Evolutionary conservation across 1,284 basidiomycete species (phyloP).

Genomic region (Cutaneotrichosporon cavernicola): DNA sequence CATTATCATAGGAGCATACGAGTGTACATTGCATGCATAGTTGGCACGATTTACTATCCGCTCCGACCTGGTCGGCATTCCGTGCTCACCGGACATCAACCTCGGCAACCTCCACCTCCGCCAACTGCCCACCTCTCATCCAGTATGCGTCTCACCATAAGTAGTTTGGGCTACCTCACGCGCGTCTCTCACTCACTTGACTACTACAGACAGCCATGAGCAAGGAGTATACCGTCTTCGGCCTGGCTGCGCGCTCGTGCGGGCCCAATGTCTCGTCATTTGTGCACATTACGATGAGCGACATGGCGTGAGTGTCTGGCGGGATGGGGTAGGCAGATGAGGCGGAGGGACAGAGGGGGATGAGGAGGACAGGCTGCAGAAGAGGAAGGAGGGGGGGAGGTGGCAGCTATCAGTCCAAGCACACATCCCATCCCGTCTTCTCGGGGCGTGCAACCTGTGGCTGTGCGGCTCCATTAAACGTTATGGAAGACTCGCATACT

Average conservation of each 20-base stretch:
- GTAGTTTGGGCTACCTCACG: too few species aligned
- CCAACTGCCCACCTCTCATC: conserved; percentile 1
- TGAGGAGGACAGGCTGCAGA: too few species aligned
- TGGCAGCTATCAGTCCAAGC: too few species aligned
- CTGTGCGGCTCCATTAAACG: too few species aligned
- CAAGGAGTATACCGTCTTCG: conserved; percentile 4
- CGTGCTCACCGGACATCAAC: neutral
- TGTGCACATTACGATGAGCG: conserved; percentile 21
- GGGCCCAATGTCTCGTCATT: conserved; percentile 20
- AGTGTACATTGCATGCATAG: conserved; percentile 11
- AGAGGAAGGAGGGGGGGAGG: too few species aligned
- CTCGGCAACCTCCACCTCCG: neutral
- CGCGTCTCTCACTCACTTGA: too few species aligned
- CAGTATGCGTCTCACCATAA: neutral
- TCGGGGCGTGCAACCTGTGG: too few species aligned
- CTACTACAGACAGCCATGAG: neutral
- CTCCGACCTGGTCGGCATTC: neutral
- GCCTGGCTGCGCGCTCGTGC: conserved; percentile 1
- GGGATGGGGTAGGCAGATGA: neutral
- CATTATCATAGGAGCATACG: neutral
- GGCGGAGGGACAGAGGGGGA: neutral
- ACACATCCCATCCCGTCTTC: too few species aligned
- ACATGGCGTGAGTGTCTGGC: conserved; percentile 11
- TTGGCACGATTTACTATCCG: conserved; percentile 10
- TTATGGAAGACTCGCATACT: too few species aligned